Conservation (phyloP, 2,329 filamentous ascomycete genomes). For the Cytospora schulzeri region DNA sequence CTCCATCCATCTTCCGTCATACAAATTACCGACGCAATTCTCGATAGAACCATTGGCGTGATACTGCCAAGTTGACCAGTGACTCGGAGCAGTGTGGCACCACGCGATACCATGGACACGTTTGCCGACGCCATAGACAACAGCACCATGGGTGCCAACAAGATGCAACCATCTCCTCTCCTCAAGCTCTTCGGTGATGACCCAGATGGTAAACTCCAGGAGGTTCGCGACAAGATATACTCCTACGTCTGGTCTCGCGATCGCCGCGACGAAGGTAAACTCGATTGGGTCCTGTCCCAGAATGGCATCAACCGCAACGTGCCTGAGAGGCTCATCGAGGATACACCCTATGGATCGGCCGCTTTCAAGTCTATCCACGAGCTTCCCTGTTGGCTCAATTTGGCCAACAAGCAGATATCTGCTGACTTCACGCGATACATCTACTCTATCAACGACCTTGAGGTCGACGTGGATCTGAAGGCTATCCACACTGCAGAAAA, state of each 20-base stretch:
- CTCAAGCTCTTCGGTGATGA: conserved; percentile 16
- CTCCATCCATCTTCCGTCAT: background rate
- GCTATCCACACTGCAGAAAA: conserved; percentile 4
- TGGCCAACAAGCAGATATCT: conserved; percentile 26
- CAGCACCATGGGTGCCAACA: background rate
- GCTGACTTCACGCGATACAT: conserved; percentile 25
- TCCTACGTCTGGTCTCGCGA: conserved; percentile 17
- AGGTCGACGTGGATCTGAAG: conserved; percentile 25
- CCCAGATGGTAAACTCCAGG: background rate
- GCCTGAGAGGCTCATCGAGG: background rate
- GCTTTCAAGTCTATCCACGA: background rate
- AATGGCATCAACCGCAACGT: conserved; percentile 26
- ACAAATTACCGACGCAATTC: background rate
- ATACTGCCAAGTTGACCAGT: background rate
- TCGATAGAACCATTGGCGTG: background rate
- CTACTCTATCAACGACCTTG: conserved; percentile 20
- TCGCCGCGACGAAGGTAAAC: conserved; percentile 21
- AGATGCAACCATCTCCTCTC: conserved; percentile 1
- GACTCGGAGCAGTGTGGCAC: background rate
- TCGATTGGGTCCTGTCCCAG: conserved; percentile 25
- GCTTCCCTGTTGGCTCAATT: conserved; percentile 11
- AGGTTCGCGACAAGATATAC: conserved; percentile 24
- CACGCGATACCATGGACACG: background rate
- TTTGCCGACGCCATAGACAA: background rate
- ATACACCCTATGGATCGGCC: background rate